Percentiles rank a stretch among this genome's conserved stretches.
Evolutionary conservation across 208 protist genomes (phyloP).

Genomic region (Leishmania arabica): DNA sequence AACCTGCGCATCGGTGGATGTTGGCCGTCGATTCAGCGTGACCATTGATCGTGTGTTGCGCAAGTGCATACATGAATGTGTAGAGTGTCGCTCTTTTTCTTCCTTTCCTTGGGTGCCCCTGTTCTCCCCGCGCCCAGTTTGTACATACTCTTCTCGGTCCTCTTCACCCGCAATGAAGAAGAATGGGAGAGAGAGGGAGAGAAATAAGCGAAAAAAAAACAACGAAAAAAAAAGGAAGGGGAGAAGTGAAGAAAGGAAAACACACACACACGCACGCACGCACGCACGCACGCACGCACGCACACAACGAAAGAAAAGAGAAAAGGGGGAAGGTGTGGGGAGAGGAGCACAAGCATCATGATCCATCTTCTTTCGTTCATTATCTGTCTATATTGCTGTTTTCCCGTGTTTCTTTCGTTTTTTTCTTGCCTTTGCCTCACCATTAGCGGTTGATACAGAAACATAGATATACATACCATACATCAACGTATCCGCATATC

Average conservation of each 20-base stretch:
- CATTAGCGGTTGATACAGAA: not conserved
- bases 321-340: not conserved
- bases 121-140: not conserved
- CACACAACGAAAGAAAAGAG: not conserved
- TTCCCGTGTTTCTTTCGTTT: not conserved
- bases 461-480: not conserved
- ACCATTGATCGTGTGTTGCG: not conserved
- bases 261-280: no score
- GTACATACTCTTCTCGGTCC: not conserved
- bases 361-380: not conserved
- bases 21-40: not conserved
- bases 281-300: no score
- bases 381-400: not conserved
- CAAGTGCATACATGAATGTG: conserved; percentile 9
- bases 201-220: not conserved
- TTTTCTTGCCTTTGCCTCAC: not conserved
- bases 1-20: not conserved
- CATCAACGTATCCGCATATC: not conserved
- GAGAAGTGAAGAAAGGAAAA: not conserved
- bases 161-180: not conserved
- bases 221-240: not conserved
- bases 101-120: not conserved
- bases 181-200: not conserved
- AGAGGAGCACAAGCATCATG: not conserved
- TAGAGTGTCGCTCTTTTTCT: not conserved